These are phyloP conservation scores for Atkinsonella hypoxylon DNA, from an alignment of 2,329 filamentous ascomycete genomes.

Conservation along the genomic window DNA sequence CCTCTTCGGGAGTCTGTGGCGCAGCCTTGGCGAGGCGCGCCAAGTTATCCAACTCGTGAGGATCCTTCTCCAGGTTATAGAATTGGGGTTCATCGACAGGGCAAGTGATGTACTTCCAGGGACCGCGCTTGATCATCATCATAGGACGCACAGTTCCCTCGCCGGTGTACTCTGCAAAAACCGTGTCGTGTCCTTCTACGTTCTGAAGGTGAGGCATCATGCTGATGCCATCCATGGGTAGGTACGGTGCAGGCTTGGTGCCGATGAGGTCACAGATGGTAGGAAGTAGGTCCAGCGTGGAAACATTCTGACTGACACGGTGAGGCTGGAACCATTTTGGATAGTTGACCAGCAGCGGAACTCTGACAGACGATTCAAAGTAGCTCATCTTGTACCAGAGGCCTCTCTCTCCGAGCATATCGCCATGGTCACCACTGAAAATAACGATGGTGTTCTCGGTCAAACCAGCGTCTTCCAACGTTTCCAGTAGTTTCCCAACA, in stretches of 20 bases:
- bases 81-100: slow-evolving; percentile 75
- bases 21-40: slow-evolving; percentile 32
- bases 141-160: slow-evolving; percentile 82
- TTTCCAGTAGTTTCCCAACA: slow-evolving; percentile 68
- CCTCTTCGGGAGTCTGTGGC: slow-evolving; percentile 29
- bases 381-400: slow-evolving; percentile 98
- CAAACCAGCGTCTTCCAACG: slow-evolving; percentile 67
- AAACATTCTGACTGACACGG: slow-evolving; percentile 73
- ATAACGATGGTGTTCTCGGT: slow-evolving; percentile 81
- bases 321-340: slow-evolving; percentile 64
- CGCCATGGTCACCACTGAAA: slow-evolving; percentile 87
- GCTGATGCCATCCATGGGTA: slow-evolving; percentile 81
- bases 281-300: slow-evolving; percentile 79
- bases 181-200: slow-evolving; percentile 62
- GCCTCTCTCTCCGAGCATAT: slow-evolving; percentile 88
- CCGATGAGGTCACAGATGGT: slow-evolving; percentile 78
- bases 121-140: slow-evolving; percentile 85
- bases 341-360: slow-evolving; percentile 76
- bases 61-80: slow-evolving; percentile 67
- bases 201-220: slow-evolving; percentile 65
- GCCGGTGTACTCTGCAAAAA: slow-evolving; percentile 91
- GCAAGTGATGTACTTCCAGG: slow-evolving; percentile 86
- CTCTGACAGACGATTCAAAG: slow-evolving; percentile 82
- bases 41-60: slow-evolving; percentile 65
- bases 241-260: slow-evolving; percentile 50